A percentile compares a stretch with the other conserved stretches of the same genome.
phyloP scores from a whole-genome alignment of 257 asterid species.

The Sherardia arvensis region DNA sequence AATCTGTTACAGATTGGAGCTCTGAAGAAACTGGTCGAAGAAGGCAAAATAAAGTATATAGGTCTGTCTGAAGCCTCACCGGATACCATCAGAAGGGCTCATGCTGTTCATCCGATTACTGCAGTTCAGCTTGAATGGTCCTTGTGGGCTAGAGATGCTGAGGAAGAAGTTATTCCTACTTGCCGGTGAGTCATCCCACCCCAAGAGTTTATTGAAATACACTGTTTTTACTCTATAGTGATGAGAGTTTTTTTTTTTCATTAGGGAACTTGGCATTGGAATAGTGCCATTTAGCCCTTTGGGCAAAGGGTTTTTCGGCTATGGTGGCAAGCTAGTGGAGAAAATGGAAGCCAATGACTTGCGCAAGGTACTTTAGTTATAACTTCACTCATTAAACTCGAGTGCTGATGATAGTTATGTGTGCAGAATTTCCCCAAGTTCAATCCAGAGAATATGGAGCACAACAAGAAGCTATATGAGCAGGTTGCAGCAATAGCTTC shows the following conservation, averaged over 20 bases:
- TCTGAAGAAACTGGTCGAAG: conserved; percentile 60
- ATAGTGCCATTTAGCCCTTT: conserved; percentile 26
- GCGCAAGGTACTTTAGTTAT: conserved; percentile 17
- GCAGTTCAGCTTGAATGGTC: conserved; percentile 77
- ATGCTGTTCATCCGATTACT: conserved; percentile 55
- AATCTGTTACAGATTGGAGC: conserved; percentile 42
- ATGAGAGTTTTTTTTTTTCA: background rate
- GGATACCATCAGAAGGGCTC: conserved; percentile 70
- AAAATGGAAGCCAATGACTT: conserved; percentile 16
- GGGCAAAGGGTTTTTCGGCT: conserved; percentile 23
- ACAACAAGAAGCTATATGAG: conserved; percentile 19
- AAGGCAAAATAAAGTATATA: conserved; percentile 63
- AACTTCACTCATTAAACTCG: background rate
- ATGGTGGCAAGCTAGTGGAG: conserved; percentile 17
- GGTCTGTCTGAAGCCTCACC: conserved; percentile 74
- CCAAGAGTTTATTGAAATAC: background rate
- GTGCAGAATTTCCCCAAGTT: conserved; percentile 14
- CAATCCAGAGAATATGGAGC: conserved; percentile 18
- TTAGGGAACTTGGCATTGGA: conserved; percentile 31
- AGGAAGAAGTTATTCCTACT: conserved; percentile 49
- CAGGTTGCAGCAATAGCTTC: conserved; percentile 20
- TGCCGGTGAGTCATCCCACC: conserved; percentile 33
- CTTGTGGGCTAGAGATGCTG: conserved; percentile 63
- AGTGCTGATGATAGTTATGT: background rate
- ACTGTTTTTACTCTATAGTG: background rate